These are phyloP conservation scores for Lasiosphaeriaceae sp. DNA, from an alignment of 495 filamentous ascomycete species.

Conservation along the genomic window DNA sequence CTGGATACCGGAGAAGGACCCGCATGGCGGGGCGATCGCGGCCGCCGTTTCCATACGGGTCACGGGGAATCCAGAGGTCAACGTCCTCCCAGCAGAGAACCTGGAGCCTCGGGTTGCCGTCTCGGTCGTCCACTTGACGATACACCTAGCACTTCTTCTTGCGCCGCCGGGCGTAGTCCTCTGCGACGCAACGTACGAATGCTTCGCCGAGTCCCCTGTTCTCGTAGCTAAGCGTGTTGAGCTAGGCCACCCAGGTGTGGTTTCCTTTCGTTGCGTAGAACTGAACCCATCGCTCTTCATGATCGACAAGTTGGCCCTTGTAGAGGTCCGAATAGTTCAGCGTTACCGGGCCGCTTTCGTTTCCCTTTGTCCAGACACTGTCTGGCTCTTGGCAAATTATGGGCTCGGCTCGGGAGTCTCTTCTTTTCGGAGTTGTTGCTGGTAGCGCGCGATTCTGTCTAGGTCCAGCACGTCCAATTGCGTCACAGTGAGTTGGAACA, in stretches of 20 bases:
- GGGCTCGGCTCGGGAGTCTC: constrained; percentile 17
- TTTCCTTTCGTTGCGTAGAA: constrained; percentile 6
- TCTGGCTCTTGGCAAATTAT: constrained; percentile 7
- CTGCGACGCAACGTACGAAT: constrained; percentile 7
- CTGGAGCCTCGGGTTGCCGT: constrained; percentile 8
- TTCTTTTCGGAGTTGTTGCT: constrained; percentile 12
- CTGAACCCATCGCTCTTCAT: constrained; percentile 11
- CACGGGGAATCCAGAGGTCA: constrained; percentile 14
- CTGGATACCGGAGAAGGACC: constrained; percentile 12
- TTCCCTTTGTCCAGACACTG: constrained; percentile 15
- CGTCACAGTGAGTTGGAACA: no score
- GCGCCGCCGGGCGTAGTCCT: not conserved
- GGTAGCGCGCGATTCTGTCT: no score
- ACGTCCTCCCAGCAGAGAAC: constrained; percentile 20
- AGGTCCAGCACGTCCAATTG: no score
- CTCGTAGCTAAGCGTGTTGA: constrained; percentile 15
- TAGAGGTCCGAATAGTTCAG: constrained; percentile 14
- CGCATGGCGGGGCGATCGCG: constrained; percentile 12
- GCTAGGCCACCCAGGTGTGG: constrained; percentile 8
- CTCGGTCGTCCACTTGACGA: constrained; percentile 1
- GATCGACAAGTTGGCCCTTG: constrained; percentile 13
- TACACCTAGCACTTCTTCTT: constrained; percentile 11
- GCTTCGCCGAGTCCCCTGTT: constrained; percentile 16
- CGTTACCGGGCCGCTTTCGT: constrained; percentile 8
- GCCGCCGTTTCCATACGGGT: constrained; percentile 11